Evolutionary conservation across 352 stramenopile genomes (phyloP).

Genomic region (Blastocystis sp.): DNA sequence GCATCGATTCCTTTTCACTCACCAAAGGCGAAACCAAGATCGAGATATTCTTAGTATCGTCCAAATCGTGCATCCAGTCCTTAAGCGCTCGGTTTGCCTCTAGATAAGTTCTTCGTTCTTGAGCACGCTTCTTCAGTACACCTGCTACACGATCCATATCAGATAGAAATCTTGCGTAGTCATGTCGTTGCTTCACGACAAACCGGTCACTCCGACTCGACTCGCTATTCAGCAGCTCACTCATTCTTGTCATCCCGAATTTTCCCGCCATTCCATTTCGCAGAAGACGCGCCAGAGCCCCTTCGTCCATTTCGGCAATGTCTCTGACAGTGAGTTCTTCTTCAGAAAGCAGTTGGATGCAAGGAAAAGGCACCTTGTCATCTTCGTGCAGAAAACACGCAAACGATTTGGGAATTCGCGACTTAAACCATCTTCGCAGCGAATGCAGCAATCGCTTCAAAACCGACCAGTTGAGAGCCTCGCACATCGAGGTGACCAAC

Average conservation of each 20-base stretch:
- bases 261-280: background rate
- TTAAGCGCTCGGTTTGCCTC: background rate
- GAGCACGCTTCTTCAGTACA: background rate
- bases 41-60: background rate
- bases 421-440: constrained; percentile 9
- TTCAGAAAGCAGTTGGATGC: background rate
- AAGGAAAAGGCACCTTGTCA: background rate
- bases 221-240: background rate
- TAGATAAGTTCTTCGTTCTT: background rate
- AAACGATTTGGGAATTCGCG: background rate
- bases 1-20: background rate
- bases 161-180: background rate
- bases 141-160: background rate
- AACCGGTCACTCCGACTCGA: too few species aligned
- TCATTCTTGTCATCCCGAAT: background rate
- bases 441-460: background rate
- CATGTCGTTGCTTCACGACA: background rate
- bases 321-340: constrained; percentile 26
- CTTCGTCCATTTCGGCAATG: background rate
- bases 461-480: constrained; percentile 37
- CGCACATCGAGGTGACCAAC: constrained; percentile 16
- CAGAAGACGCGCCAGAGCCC: background rate
- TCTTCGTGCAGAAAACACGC: constrained; percentile 4
- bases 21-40: constrained; percentile 29
- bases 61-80: background rate